phyloP scores from a whole-genome alignment of 2,329 filamentous ascomycete genomes.

The Talaromyces amestolkiae region DNA sequence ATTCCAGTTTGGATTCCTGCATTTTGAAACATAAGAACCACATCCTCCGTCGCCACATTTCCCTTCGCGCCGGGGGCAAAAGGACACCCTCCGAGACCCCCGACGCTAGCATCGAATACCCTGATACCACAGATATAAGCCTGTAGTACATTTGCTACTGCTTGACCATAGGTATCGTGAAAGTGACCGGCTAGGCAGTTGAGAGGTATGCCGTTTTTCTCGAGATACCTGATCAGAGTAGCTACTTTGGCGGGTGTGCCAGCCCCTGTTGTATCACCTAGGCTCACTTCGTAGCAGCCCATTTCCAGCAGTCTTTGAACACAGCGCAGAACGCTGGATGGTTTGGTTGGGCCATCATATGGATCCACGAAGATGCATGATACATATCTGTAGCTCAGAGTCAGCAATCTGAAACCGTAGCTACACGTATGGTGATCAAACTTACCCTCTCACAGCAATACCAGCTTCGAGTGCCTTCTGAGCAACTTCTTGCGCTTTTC shows the following conservation, averaged over 20 bases:
- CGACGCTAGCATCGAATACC: slow-evolving; percentile 76
- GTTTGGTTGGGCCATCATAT: slow-evolving; percentile 54
- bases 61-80: slow-evolving; percentile 83
- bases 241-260: slow-evolving; percentile 57
- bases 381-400: slow-evolving; percentile 24
- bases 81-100: slow-evolving; percentile 78
- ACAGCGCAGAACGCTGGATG: slow-evolving; percentile 50
- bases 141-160: slow-evolving; percentile 76
- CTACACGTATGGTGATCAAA: not conserved
- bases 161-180: slow-evolving; percentile 85
- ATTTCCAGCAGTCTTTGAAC: slow-evolving; percentile 69
- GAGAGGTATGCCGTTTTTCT: slow-evolving; percentile 57
- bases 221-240: slow-evolving; percentile 33
- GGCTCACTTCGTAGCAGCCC: slow-evolving; percentile 85
- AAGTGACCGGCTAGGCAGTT: slow-evolving; percentile 79
- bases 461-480: slow-evolving; percentile 27
- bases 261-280: slow-evolving; percentile 89
- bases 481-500: slow-evolving; percentile 34
- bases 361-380: slow-evolving; percentile 46
- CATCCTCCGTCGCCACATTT: slow-evolving; percentile 80
- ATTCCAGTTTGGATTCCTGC: slow-evolving; percentile 73
- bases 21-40: slow-evolving; percentile 64
- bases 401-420: not conserved
- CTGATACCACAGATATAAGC: slow-evolving; percentile 73
- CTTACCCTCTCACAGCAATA: slow-evolving; percentile 37